These are phyloP conservation scores for Rhodotorula sp. DNA, from an alignment of 1,284 basidiomycete genomes.

Conservation along the genomic window DNA sequence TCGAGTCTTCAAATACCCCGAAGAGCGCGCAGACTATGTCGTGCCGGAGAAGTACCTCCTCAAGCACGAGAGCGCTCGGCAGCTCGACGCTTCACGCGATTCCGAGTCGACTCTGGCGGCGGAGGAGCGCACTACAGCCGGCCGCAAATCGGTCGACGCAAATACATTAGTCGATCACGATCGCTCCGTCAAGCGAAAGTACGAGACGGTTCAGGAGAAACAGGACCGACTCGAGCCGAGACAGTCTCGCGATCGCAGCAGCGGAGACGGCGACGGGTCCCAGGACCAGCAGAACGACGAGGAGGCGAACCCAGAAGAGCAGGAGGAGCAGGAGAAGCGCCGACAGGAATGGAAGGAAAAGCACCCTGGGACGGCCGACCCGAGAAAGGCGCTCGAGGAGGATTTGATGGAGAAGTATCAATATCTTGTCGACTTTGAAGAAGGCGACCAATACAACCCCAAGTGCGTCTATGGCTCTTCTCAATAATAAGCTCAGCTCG, in stretches of 20 bases:
- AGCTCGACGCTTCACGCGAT: neutral
- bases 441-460: slow-evolving; percentile 49
- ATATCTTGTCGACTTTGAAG: slow-evolving; percentile 28
- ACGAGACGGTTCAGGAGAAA: slow-evolving; percentile 21
- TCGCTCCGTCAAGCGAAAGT: slow-evolving; percentile 7
- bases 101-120: neutral
- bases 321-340: slow-evolving; percentile 5
- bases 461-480: slow-evolving; percentile 27
- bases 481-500: neutral
- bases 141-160: slow-evolving; percentile 3
- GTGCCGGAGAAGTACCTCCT: slow-evolving; percentile 33
- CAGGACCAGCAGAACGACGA: slow-evolving; percentile 5
- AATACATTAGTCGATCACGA: slow-evolving; percentile 3
- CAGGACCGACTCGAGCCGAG: slow-evolving; percentile 11
- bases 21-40: slow-evolving; percentile 39
- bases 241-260: neutral
- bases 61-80: slow-evolving; percentile 8
- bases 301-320: neutral
- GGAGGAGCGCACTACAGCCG: neutral
- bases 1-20: slow-evolving; percentile 38
- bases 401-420: slow-evolving; percentile 26
- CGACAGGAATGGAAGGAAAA: slow-evolving; percentile 9
- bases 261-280: slow-evolving; percentile 3
- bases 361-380: slow-evolving; percentile 23
- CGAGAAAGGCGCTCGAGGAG: slow-evolving; percentile 18